Evolutionary conservation across 2,329 filamentous ascomycete genomes (phyloP).

Genomic region (Colletotrichum lentis): DNA sequence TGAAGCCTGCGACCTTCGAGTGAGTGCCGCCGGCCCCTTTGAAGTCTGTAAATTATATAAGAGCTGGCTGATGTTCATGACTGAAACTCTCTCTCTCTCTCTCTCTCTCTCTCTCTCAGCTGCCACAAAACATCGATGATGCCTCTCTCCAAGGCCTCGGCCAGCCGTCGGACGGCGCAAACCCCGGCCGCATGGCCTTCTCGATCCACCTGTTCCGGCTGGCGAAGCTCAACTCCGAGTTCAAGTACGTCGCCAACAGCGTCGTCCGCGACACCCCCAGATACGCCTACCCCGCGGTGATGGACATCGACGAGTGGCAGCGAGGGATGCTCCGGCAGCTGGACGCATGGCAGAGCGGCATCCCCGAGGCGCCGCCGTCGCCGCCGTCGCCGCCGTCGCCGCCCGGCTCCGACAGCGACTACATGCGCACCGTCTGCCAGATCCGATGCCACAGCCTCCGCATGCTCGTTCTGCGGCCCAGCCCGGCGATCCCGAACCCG

Average conservation of each 20-base stretch:
- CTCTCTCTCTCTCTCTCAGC: too few species aligned
- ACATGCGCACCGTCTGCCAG: conserved; percentile 50
- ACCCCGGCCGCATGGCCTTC: conserved; percentile 42
- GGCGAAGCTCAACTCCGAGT: conserved; percentile 61
- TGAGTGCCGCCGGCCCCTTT: too few species aligned
- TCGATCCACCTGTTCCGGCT: conserved; percentile 60
- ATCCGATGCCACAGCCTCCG: conserved; percentile 58
- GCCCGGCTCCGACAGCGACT: conserved; percentile 34
- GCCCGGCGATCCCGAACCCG: conserved; percentile 60
- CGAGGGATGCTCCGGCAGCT: conserved; percentile 51
- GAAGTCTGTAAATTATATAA: too few species aligned
- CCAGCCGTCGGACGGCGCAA: background rate
- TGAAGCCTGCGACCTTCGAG: conserved; percentile 62
- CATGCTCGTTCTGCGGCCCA: conserved; percentile 60
- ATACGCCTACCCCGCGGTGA: conserved; percentile 58
- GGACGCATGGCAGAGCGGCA: conserved; percentile 47
- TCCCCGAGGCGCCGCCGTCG: conserved; percentile 19
- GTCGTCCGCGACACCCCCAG: conserved; percentile 56
- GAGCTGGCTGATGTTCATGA: too few species aligned
- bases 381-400: too few species aligned
- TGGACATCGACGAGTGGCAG: conserved; percentile 58
- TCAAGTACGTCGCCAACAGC: conserved; percentile 65
- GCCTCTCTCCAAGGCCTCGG: conserved; percentile 28
- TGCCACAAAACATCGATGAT: conserved; percentile 44
- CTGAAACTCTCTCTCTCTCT: conserved; percentile 38